Evolutionary conservation across 768 basidiomycete genomes (phyloP).

Genomic region (Crepidotus variabilis): DNA sequence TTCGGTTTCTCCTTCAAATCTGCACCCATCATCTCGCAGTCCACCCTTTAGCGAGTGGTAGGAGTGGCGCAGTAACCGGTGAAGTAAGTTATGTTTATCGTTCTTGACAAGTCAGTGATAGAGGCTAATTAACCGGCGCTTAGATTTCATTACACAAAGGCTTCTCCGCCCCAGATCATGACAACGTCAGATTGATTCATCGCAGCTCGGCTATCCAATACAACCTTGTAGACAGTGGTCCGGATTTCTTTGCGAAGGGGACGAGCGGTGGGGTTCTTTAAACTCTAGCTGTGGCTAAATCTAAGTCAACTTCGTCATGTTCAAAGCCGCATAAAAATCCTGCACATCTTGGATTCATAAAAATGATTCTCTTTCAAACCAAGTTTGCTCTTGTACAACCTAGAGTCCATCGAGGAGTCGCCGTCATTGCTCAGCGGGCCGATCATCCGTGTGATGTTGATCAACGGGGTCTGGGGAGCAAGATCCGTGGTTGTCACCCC

Average conservation of each 20-base stretch:
- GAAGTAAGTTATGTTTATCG: constrained; percentile 44
- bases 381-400: too few relatives aligned
- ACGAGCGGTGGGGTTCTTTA: constrained; percentile 63
- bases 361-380: too few relatives aligned
- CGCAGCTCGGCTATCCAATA: constrained; percentile 66
- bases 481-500: too few relatives aligned
- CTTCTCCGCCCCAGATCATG: constrained; percentile 27
- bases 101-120: not conserved
- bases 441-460: too few relatives aligned
- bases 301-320: too few relatives aligned
- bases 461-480: too few relatives aligned
- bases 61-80: constrained; percentile 75
- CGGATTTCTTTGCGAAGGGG: constrained; percentile 70
- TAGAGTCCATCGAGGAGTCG: too few relatives aligned
- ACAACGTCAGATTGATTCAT: constrained; percentile 38
- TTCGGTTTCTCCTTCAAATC: constrained; percentile 55
- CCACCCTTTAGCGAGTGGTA: constrained; percentile 64
- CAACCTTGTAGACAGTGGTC: constrained; percentile 60
- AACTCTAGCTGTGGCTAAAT: not conserved
- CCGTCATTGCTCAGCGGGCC: too few relatives aligned
- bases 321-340: too few relatives aligned
- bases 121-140: not conserved
- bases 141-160: constrained; percentile 66
- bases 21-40: constrained; percentile 73
- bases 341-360: too few relatives aligned